phyloP scores from a whole-genome alignment of 2,329 filamentous ascomycete species.

The Colletotrichum horii region DNA sequence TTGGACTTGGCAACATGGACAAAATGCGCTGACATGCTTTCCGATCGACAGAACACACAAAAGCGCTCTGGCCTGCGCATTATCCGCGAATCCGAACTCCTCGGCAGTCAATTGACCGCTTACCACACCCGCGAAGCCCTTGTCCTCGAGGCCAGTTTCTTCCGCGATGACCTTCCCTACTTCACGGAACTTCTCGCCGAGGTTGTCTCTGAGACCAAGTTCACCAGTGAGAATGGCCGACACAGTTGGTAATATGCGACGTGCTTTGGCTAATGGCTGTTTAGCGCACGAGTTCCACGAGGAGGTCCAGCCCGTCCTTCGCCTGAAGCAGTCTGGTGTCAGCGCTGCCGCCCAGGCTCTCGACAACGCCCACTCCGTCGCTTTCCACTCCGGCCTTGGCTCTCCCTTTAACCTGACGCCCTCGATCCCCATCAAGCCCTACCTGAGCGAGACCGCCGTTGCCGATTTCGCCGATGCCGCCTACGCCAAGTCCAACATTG shows the following conservation, averaged over 20 bases:
- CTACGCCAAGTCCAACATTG: conserved; percentile 90
- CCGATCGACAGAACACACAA: conserved; percentile 72
- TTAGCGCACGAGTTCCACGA: conserved; percentile 90
- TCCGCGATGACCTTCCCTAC: conserved; percentile 94
- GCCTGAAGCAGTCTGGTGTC: conserved; percentile 73
- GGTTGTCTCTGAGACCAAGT: conserved; percentile 88
- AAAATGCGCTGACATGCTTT: conserved; percentile 8
- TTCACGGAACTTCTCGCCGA: conserved; percentile 95
- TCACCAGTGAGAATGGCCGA: conserved; percentile 63
- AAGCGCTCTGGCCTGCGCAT: conserved; percentile 92
- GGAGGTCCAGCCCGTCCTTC: conserved; percentile 79
- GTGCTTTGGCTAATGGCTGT: conserved; percentile 14
- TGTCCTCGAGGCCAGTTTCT: conserved; percentile 91
- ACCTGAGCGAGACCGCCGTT: conserved; percentile 78
- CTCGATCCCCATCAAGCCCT: conserved; percentile 75
- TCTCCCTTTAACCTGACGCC: conserved; percentile 75
- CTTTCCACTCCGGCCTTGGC: conserved; percentile 94
- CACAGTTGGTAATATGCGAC: neutral
- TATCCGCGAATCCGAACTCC: conserved; percentile 91
- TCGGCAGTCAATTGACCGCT: conserved; percentile 86
- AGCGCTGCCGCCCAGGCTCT: conserved; percentile 75
- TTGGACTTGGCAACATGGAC: neutral
- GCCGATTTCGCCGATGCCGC: conserved; percentile 77
- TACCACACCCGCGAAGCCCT: conserved; percentile 94
- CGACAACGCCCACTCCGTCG: conserved; percentile 83